Base-by-base conservation (phyloP, 2,329 filamentous ascomycete species). In the Talaromyces sp. region DNA sequence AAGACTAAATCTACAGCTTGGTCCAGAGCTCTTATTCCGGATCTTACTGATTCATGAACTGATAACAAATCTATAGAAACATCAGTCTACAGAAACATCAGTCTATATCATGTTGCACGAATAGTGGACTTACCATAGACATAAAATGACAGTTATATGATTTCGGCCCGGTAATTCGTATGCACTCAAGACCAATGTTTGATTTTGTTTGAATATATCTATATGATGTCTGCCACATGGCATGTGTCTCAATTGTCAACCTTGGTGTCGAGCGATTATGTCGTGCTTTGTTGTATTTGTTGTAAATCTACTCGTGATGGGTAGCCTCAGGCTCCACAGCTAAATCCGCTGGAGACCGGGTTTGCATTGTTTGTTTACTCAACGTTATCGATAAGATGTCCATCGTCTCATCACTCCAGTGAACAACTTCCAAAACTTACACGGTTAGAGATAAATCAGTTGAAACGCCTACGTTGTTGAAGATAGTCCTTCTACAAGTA, bases 311-410 rank as follows among this genome's bases (percentile, higher is more conserved):
- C 19, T 39, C 19, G 11, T 6, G 47, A 31, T 39, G 47, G 3
- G 43, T 62, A 45, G 47, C 45, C 45, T 61, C 31, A 61, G 45
- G 59, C 45, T 50, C 47, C 35, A 62, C 56, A 31, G 3, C 43
- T 37, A 43, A n/a, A 37, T 50, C 24, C 24, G 16, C 33, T 27
- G 19, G 35, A 19, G 27, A 14, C 45, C 4, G n/a, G 27, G 50
- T 63, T 63, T 63, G 60, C 50, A 63, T 47, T 54, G 41, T 63
- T 63, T 63, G 60, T 63, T 35, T 14, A 19, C 13, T 5, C 27
- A 6, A 31, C 3, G 6, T 35, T 35, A 60, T 50, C 58, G 39
- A 60, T 49, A 39, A 61, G n/a, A 50, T 27, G n/a, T 22, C 35
- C 35, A 54, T 54, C n/a, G 11, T 47, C 31, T 35, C 35, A 54